These are phyloP conservation scores for Saksenaea vasiformis DNA, from an alignment of 371 early-diverging fungal species.

Conservation along the genomic window DNA sequence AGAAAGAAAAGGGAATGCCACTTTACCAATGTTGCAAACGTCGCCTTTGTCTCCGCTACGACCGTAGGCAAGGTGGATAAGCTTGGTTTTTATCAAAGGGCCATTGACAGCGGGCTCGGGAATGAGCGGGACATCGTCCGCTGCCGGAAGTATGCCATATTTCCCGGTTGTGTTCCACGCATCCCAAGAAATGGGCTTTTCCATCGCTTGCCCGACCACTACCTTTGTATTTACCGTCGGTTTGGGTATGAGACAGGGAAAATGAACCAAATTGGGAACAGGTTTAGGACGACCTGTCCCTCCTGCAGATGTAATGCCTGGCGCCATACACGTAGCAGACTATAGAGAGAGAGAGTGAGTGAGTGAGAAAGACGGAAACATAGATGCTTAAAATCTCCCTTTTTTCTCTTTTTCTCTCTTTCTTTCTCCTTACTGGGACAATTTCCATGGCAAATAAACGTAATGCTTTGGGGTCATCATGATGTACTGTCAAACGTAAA, in stretches of 20 bases:
- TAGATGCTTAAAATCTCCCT: not conserved
- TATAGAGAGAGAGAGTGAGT: conserved; percentile 14
- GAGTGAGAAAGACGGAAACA: not conserved
- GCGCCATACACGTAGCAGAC: conserved; percentile 77
- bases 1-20: not conserved
- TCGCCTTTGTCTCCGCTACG: conserved; percentile 82
- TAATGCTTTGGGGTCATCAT: conserved; percentile 59
- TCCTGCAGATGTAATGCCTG: conserved; percentile 66
- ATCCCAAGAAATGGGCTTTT: conserved; percentile 33
- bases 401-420: not conserved
- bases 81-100: conserved; percentile 43
- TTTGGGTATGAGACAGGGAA: conserved; percentile 66
- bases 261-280: conserved; percentile 68
- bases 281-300: conserved; percentile 69
- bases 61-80: conserved; percentile 69
- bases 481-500: conserved; percentile 64
- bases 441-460: conserved; percentile 65
- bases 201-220: conserved; percentile 40
- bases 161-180: conserved; percentile 25
- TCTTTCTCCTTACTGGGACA: conserved; percentile 53
- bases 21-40: conserved; percentile 68
- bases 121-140: conserved; percentile 13
- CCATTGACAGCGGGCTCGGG: conserved; percentile 28
- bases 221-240: conserved; percentile 43
- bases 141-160: conserved; percentile 21